Conservation (phyloP, 2,329 filamentous ascomycete genomes). For the Fonsecaea multimorphosa region DNA sequence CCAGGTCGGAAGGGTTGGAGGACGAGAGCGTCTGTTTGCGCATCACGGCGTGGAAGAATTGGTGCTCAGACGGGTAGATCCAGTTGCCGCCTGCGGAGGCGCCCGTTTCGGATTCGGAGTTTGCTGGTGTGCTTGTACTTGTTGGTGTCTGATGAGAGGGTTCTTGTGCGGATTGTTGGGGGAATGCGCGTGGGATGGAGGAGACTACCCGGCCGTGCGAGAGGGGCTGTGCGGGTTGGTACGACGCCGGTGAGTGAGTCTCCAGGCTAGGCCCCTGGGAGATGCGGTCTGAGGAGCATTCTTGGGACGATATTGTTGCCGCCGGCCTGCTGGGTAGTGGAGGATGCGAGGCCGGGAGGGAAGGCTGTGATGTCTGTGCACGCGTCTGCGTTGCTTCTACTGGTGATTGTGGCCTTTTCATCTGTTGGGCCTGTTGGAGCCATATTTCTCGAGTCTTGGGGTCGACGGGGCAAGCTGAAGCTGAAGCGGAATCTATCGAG, state of each 20-base stretch:
- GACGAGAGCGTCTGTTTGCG: conserved; percentile 72
- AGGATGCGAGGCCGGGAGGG: conserved; percentile 42
- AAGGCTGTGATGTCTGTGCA: conserved; percentile 29
- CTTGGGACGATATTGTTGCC: conserved; percentile 24
- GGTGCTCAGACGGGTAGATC: conserved; percentile 95
- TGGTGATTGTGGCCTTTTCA: conserved; percentile 62
- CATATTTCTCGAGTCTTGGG: conserved; percentile 86
- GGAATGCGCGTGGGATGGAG: conserved; percentile 72
- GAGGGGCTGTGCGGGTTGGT: conserved; percentile 55
- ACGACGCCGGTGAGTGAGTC: conserved; percentile 13
- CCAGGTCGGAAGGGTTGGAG: conserved; percentile 53
- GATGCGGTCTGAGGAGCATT: conserved; percentile 41
- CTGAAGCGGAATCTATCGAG: conserved; percentile 45
- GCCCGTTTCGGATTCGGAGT: conserved; percentile 79
- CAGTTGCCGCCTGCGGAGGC: conserved; percentile 79
- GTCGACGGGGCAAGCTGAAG: conserved; percentile 84
- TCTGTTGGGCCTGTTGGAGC: conserved; percentile 62
- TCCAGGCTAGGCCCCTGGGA: conserved; percentile 28
- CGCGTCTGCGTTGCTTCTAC: conserved; percentile 40
- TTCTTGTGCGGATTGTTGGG: conserved; percentile 25
- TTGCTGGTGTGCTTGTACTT: conserved; percentile 60
- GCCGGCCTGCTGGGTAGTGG: conserved; percentile 39
- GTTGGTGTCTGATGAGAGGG: conserved; percentile 42
- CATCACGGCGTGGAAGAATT: conserved; percentile 97
- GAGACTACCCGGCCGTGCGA: conserved; percentile 75